Base-by-base conservation (phyloP, 2,329 filamentous ascomycete species). In the Trichoderma koningii region DNA sequence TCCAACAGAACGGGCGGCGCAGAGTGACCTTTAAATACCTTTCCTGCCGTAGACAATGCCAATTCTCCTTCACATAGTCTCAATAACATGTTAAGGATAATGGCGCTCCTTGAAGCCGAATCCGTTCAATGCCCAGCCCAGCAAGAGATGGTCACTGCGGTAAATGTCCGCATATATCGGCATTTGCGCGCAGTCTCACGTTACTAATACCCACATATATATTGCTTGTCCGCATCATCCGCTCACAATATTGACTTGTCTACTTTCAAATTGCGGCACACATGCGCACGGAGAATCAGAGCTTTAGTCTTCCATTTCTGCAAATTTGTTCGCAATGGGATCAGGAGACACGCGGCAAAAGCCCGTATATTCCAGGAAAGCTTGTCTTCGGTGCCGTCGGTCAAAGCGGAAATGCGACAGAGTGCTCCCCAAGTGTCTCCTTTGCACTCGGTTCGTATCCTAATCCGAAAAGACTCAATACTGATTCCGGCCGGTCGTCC, bases 401-500 rank as follows among this genome's bases (percentile, higher is more conserved):
- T 48, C 41, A 9, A 59, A 59, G 23, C 30, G 44, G 55, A 59
- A 42, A 34, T 59, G 55, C 38, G 44, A 59, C 44, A 15, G 55
- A 38, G 55, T 17, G 26, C 55, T 59, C 15, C 55, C 55, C 14
- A 34, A 59, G 30, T 59, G 55, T 21, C 23, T 45, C 19, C 55
- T 59, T n/a, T 59, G 55, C 34, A 23, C 15, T 9, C 41, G 44
- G 55, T 59, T 10, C 48, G 55, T 48, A 30, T 34, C 30, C 15
- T 47, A 44, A 9, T 15, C 21, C 7, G 28, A 6, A 30, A 30
- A 30, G 21, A 23, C 3, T 23, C 21, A 2, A 23, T 23, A 23
- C 2, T 23, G 5, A 7, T 6, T 2, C 17, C 28, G 21, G 30
- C 30, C 12, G 19, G 28, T 19, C 12, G 5, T 23, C 10, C 2